Evolutionary conservation across 179 eudicot species (phyloP), one percentile per base, ranked within the genome.

Genomic region (Heliamphora pulchella): DNA sequence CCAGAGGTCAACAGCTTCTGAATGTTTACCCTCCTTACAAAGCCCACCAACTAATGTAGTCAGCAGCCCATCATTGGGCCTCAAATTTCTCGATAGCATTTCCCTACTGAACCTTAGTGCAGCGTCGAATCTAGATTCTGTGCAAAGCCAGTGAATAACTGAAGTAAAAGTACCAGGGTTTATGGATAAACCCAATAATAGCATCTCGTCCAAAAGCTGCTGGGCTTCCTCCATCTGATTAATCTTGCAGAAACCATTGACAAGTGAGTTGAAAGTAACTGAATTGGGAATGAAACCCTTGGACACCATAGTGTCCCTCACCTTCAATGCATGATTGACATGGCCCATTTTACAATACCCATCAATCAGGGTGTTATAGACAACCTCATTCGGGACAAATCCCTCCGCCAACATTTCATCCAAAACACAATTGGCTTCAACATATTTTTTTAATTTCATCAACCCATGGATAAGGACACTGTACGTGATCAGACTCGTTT

Each of bases 281-380:
- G 93, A 85, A 80, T 87, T 94, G 6, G 96, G 93, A 79, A 14
- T 55, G 47, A 91, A 75, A 51, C 94, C 89, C 75, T 85, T 91
- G 4, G 85, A 83, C 54, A 85, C 51, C 98, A 94, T 94, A 74
- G 77, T 81, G 84, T 89, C 91, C 84, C 85, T 89, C 44, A 90
- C 54, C 81, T 83, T 82, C 86, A 91, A 81, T 17, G 94, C 98
- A 50, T 80, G 79, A 79, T 17, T 78, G 67, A 88, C 79, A 50
- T 89, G 85, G 70, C 97, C 98, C 57, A 83, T 87, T 82, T 81
- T 86, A 84, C 96, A 91, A 76, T 87, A 90, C 71, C 98, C 98
- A 78, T 89, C 88, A 80, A 94, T 90, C 82, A 94, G 85, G 2
- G 91, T 87, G 84, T 91, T 94, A 81, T 86, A 94, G 77, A 93